A percentile compares a stretch with the other conserved stretches of the same genome.
These are phyloP conservation scores for Haplosporangium sp. DNA, from an alignment of 371 early-diverging fungal genomes.

Conservation along the genomic window DNA sequence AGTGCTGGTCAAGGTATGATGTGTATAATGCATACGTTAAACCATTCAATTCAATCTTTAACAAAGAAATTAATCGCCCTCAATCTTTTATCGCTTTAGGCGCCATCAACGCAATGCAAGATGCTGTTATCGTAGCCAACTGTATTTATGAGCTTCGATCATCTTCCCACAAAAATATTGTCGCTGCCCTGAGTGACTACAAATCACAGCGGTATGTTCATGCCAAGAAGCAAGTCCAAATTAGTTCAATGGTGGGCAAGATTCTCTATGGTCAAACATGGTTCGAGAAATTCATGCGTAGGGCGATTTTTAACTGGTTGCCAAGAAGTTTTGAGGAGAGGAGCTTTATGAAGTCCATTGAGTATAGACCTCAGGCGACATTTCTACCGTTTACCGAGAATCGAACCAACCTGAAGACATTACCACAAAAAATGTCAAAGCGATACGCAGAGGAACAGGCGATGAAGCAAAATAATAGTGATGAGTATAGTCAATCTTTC, in stretches of 20 bases:
- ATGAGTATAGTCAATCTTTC: too few species aligned
- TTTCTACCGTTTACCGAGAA: constrained; percentile 26
- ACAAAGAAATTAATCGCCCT: neutral
- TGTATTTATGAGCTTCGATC: constrained; percentile 27
- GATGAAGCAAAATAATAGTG: neutral
- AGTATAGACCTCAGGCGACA: constrained; percentile 27
- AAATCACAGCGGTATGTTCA: constrained; percentile 20
- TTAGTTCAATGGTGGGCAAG: constrained; percentile 17
- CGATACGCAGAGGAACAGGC: constrained; percentile 16
- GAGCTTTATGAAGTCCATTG: constrained; percentile 16
- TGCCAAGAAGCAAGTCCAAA: constrained; percentile 23
- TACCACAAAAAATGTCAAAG: constrained; percentile 26
- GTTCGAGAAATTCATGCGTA: constrained; percentile 15
- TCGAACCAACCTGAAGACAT: constrained; percentile 3
- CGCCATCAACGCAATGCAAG: constrained; percentile 43
- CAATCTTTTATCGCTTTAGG: constrained; percentile 6
- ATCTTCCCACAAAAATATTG: constrained; percentile 5
- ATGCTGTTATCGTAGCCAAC: constrained; percentile 36
- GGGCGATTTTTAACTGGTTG: constrained; percentile 28
- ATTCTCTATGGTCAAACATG: constrained; percentile 22
- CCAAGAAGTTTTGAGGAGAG: constrained; percentile 20
- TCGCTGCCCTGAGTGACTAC: constrained; percentile 17
- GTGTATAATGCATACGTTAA: neutral
- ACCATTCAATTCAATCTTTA: neutral
- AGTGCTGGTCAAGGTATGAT: constrained; percentile 36